Percentiles rank a stretch among this genome's conserved stretches.
Conservation (phyloP, 176 grass and related monocot species). For the Hsuehochloa calcarea region DNA sequence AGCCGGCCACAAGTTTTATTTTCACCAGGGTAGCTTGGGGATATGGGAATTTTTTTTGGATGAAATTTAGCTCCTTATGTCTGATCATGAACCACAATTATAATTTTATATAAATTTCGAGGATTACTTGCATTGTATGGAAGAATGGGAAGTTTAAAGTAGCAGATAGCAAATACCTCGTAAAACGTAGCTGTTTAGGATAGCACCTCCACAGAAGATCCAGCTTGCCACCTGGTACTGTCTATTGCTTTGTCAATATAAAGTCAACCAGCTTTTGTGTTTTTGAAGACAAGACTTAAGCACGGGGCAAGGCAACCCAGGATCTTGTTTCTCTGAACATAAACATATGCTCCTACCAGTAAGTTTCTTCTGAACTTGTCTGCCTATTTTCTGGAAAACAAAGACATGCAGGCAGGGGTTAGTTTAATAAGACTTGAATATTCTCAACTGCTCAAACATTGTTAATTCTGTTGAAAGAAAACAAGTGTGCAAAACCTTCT, state of each 20-base stretch:
- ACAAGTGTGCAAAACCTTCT: not conserved
- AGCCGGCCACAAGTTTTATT: no score
- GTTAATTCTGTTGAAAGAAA: not conserved
- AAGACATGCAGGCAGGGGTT: slow-evolving; percentile 25
- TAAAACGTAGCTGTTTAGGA: not conserved
- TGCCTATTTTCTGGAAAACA: slow-evolving; percentile 54
- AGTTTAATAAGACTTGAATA: slow-evolving; percentile 50
- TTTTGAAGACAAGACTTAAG: slow-evolving; percentile 46
- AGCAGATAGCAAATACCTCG: not conserved
- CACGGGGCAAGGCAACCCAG: slow-evolving; percentile 45
- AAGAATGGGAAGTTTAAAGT: not conserved
- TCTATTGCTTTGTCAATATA: slow-evolving; percentile 30
- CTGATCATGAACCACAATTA: no score
- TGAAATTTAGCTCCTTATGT: not conserved
- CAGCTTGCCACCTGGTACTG: slow-evolving; percentile 12
- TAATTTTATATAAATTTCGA: not conserved
- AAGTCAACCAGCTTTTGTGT: slow-evolving; percentile 54
- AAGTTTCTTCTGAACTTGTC: slow-evolving; percentile 64
- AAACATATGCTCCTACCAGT: slow-evolving; percentile 40
- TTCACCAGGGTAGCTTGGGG: no score
- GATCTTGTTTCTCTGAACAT: slow-evolving; percentile 46
- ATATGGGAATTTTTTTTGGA: no score
- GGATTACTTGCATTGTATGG: not conserved
- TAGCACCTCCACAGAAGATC: slow-evolving; percentile 39
- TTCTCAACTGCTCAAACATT: slow-evolving; percentile 33